Evolutionary conservation across 139 green algal species (phyloP).

Genomic region (Auxenochlorella protothecoides): DNA sequence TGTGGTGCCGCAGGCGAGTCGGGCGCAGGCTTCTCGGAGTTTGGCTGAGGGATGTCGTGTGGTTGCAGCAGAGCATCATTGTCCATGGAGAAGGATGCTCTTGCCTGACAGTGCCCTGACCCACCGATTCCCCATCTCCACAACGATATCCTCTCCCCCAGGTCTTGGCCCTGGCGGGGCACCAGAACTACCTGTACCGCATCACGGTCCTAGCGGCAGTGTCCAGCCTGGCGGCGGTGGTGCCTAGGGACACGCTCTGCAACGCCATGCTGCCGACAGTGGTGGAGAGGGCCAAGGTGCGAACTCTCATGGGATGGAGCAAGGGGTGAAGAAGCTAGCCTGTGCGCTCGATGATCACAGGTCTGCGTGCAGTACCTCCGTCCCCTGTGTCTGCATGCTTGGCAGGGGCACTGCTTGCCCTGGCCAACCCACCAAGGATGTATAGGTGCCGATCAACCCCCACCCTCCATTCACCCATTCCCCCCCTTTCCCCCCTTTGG

Average conservation of each 20-base stretch:
- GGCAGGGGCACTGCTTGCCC: no score
- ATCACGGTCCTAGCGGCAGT: constrained; percentile 86
- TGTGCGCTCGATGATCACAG: not conserved
- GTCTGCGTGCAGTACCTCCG: not conserved
- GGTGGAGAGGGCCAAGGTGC: constrained; percentile 59
- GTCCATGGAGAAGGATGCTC: no score
- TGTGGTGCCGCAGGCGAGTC: constrained; percentile 68
- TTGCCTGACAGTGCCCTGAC: no score
- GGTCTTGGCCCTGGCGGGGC: constrained; percentile 39
- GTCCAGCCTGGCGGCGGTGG: constrained; percentile 60
- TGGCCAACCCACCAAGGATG: no score
- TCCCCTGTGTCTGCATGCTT: not conserved
- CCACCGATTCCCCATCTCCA: no score
- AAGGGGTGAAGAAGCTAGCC: not conserved
- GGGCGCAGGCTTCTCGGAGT: no score
- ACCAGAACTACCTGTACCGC: constrained; percentile 92
- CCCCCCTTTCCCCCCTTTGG: no score
- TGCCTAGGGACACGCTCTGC: constrained; percentile 71
- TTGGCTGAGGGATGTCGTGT: no score
- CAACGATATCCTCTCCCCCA: not conserved
- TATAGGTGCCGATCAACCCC: no score
- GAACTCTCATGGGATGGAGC: constrained; percentile 1
- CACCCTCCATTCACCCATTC: no score
- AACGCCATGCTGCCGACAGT: constrained; percentile 79
- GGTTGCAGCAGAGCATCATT: no score